Base-by-base conservation (phyloP, 257 asterid species). In the Primulina huaijiensis region DNA sequence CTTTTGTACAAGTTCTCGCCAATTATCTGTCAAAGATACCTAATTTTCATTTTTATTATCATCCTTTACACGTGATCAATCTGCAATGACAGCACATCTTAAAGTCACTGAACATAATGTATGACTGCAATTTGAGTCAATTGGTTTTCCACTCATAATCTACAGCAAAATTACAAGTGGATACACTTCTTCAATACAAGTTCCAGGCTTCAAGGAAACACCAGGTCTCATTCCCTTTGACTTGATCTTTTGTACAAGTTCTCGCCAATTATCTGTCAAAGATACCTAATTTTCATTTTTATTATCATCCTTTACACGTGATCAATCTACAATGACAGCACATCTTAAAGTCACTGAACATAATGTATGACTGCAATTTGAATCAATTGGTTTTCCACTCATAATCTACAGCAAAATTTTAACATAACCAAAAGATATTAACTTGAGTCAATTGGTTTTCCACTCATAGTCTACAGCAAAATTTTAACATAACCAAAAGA, bases 201-300 rank as follows among this genome's bases (percentile, higher is more conserved):
- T 94, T 67, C 87, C 89, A 40, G 97, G 99, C 85, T 86, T 93
- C 76, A 90, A 77, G 56, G 96, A 78, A 77, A 89, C 95, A 20
- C 96, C 97, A 38, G 96, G 82, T 65, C 69, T 89, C 99, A 93
- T 93, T 76, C 94, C 96, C 78, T 82, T 85, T n/a, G 89, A 83
- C 83, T 90, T 93, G 80, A 93, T 90, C 69, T 43, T 68, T 61
- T 74, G 80, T 46, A 93, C 79, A 64, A 93, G 89, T 79, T 93
- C 97, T 79, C 71, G 88, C 97, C 97, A 93, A 65, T 90, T 89
- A 77, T 90, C 97, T 93, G 88, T 20, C 46, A 23, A 5, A n/a
- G 17, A 20, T 58, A 62, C 61, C 74, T 60, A 16, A 19, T 61
- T 62, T 65, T 60, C 76, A 58, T 11, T 2, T 37, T 68, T 50